A percentile compares a stretch with the other conserved stretches of the same genome.
phyloP scores from a whole-genome alignment of 2,329 filamentous ascomycete species.

The Apiospora saccharicola region DNA sequence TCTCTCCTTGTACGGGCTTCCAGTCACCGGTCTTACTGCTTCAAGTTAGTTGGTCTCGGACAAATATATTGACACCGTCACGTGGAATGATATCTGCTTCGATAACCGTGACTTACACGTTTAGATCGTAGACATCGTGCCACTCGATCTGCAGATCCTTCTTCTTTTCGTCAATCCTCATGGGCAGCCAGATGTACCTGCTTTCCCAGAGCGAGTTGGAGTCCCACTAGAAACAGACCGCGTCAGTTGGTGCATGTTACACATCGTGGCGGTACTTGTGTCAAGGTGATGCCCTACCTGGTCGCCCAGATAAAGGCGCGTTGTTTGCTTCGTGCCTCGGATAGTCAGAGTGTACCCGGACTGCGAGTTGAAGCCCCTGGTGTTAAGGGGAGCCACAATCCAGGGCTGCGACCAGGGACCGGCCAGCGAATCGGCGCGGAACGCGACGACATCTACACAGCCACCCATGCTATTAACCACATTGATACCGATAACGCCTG shows the following conservation, averaged over 20 bases:
- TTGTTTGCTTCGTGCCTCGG: constrained; percentile 55
- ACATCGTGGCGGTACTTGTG: neutral
- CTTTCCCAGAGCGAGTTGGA: constrained; percentile 64
- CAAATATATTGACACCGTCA: neutral
- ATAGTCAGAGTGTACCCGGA: constrained; percentile 58
- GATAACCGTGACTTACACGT: constrained; percentile 46
- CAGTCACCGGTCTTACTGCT: constrained; percentile 54
- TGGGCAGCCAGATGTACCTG: constrained; percentile 64
- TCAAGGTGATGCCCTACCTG: constrained; percentile 37
- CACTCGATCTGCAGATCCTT: constrained; percentile 58
- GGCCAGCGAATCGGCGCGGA: constrained; percentile 57
- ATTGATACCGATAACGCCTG: neutral
- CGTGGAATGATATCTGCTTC: constrained; percentile 29
- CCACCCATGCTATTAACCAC: neutral
- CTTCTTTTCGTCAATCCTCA: constrained; percentile 58
- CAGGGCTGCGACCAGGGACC: constrained; percentile 64
- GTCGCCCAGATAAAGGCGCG: constrained; percentile 59
- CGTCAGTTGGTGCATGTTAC: neutral
- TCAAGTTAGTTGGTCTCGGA: neutral
- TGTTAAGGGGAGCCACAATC: constrained; percentile 58
- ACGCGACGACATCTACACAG: constrained; percentile 57
- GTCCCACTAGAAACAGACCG: constrained; percentile 50
- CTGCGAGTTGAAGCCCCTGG: constrained; percentile 60
- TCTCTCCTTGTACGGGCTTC: constrained; percentile 53
- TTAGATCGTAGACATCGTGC: constrained; percentile 63